Evolutionary conservation across 2,329 filamentous ascomycete genomes (phyloP).

Genomic region (Lachnellula hyalina): DNA sequence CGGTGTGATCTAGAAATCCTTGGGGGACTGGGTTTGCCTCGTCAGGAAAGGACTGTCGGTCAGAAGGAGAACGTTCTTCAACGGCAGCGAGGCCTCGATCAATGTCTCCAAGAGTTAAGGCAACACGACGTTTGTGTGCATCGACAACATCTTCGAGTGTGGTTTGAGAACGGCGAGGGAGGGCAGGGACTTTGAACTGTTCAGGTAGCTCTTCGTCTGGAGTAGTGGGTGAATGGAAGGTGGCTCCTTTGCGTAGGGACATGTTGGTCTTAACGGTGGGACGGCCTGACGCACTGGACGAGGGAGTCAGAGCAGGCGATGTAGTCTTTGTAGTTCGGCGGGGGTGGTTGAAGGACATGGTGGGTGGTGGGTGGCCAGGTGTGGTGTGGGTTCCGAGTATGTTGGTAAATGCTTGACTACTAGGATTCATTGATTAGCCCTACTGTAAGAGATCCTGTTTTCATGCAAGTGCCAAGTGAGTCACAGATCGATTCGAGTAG

Average conservation of each 20-base stretch:
- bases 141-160: conserved; percentile 67
- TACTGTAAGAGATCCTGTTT: conserved; percentile 11
- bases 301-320: conserved; percentile 40
- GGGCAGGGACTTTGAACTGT: conserved; percentile 36
- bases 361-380: conserved; percentile 22
- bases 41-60: conserved; percentile 44
- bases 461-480: conserved; percentile 26
- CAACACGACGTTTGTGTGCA: conserved; percentile 63
- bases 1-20: conserved; percentile 51
- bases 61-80: conserved; percentile 33
- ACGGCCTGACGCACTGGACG: conserved; percentile 37
- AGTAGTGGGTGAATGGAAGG: conserved; percentile 46
- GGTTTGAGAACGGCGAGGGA: conserved; percentile 63
- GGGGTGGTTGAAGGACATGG: conserved; percentile 31
- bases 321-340: conserved; percentile 34
- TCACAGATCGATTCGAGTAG: conserved; percentile 19
- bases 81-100: conserved; percentile 54
- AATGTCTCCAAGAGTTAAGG: conserved; percentile 59
- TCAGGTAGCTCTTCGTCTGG: conserved; percentile 34
- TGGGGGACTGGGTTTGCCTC: conserved; percentile 55
- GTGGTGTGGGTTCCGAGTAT: conserved; percentile 5
- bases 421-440: conserved; percentile 25
- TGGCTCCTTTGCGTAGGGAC: conserved; percentile 65
- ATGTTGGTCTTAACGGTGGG: conserved; percentile 49
- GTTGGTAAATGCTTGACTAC: conserved; percentile 17